Evolutionary conservation across 106 monocot species (phyloP), one percentile per base, ranked within the genome.

Genomic region (Dactylorhiza incarnata): DNA sequence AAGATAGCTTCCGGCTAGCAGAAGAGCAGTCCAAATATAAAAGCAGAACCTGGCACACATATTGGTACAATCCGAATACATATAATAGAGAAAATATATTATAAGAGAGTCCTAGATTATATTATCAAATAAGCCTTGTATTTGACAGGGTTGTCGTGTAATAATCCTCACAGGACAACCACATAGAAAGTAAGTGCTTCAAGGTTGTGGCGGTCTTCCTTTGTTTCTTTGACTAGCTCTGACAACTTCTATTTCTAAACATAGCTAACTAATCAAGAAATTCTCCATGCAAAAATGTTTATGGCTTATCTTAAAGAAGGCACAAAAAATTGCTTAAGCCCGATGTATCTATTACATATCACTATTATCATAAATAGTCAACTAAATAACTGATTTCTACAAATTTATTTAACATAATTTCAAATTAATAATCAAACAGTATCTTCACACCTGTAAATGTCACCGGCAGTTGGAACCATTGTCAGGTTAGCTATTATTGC

Each of bases 381-480:
- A 19, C 58, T 22, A 22, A 59, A 20, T 5, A 59, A 20, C 58
- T 19, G 20, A 20, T 19, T 20, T 59, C 58, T 20, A 59, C 58
- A 59, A 7, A 59, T 59, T 59, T n/a, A 59, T 59, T 22, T 59
- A 56, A 59, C 58, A 20, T 59, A 20, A 59, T 54, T 53, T 53
- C 4, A 54, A 54, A 12, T 13, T 13, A 54, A 1, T 10, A 54
- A 54, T 12, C 13, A 54, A 54, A 54, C 13, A 62, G 47, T 63
- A 59, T 73, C 16, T 8, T 72, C 71, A 37, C 4, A 96, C 96
- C 93, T 96, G 82, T 89, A 96, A 74, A 97, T 83, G 74, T 97
- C 93, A 84, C 96, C 96, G 81, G 93, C 79, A 10, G 82, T 79
- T 71, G 93, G 93, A 82, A 97, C 96, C 96, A 93, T 93, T 53